Evolutionary conservation across 1,284 basidiomycete genomes (phyloP), one percentile per base, ranked within the genome.

Genomic region (Rhodofomes roseus): DNA sequence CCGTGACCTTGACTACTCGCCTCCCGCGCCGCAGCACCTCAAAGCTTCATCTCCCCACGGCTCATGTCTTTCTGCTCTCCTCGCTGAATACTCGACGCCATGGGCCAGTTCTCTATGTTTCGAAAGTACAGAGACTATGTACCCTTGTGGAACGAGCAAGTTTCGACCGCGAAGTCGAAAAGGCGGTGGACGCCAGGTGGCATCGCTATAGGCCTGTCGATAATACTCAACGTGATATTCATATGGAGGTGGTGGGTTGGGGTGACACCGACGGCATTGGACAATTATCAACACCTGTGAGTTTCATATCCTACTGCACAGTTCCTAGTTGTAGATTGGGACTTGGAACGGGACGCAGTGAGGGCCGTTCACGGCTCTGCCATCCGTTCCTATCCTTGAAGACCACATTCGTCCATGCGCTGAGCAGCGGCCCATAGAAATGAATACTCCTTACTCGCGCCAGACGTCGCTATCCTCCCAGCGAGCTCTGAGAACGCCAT

Each of bases 401-500:
- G 4, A 6, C 18, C 11, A n/a, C n/a, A n/a, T n/a, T 29, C 25
- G 4, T 27, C 16, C 46, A 48, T 25, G 2, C 16, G 29, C 55
- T 48, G 43, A 46, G 9, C 4, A 54, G 25, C 25, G 20, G 37
- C 53, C n/a, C 4, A 20, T 36, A 61, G 60, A 23, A 57, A 61
- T 39, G 41, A 36, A 40, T 43, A 34, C 27, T 53, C 60, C 11
- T 18, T 61, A 18, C 48, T 58, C 7, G 31, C 18, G 7, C 40
- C 50, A n/a, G 44, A 27, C 25, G 43, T 55, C 27, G 25, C 44
- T 12, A 39, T 39, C 4, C 25, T 51, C 5, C 16, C 37, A 2
- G 31, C 53, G 16, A 16, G 62, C 60, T 27, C 58, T n/a, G 60
- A 70, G 20, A 74, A 74, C 37, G 77, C 76, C 0, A 66, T 79